Evolutionary conservation across 2,329 filamentous ascomycete genomes (phyloP).

Genomic region (Colletotrichum euphorbiae): DNA sequence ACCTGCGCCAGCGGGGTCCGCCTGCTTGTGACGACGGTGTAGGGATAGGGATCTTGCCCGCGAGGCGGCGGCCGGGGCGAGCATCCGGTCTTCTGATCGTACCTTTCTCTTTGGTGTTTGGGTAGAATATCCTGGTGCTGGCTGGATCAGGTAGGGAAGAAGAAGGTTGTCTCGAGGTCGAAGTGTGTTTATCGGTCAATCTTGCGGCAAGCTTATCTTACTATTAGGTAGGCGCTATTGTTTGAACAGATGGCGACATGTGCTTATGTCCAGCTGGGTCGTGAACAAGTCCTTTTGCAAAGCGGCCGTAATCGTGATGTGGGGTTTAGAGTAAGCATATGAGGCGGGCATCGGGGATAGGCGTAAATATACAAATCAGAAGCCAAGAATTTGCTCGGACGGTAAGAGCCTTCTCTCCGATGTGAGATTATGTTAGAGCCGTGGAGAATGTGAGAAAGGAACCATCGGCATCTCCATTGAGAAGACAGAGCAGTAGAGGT

Average conservation of each 20-base stretch:
- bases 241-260: neutral
- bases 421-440: slow-evolving; percentile 5
- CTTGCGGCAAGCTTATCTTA: neutral
- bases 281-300: neutral
- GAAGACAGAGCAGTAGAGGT: neutral
- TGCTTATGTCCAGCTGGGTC: neutral
- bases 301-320: neutral
- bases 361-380: neutral
- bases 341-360: neutral
- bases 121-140: neutral
- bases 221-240: neutral
- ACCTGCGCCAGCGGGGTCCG: slow-evolving; percentile 13
- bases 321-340: neutral
- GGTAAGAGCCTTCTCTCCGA: slow-evolving; percentile 9
- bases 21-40: slow-evolving; percentile 26
- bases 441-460: slow-evolving; percentile 14
- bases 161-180: neutral
- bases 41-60: slow-evolving; percentile 32
- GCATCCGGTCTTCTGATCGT: slow-evolving; percentile 29
- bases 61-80: slow-evolving; percentile 27
- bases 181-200: neutral
- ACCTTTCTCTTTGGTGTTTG: neutral
- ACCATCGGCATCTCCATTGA: neutral
- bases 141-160: neutral
- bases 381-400: slow-evolving; percentile 15